Conservation (phyloP, 2,329 filamentous ascomycete genomes). For the Ophiostoma novo-ulmi region DNA sequence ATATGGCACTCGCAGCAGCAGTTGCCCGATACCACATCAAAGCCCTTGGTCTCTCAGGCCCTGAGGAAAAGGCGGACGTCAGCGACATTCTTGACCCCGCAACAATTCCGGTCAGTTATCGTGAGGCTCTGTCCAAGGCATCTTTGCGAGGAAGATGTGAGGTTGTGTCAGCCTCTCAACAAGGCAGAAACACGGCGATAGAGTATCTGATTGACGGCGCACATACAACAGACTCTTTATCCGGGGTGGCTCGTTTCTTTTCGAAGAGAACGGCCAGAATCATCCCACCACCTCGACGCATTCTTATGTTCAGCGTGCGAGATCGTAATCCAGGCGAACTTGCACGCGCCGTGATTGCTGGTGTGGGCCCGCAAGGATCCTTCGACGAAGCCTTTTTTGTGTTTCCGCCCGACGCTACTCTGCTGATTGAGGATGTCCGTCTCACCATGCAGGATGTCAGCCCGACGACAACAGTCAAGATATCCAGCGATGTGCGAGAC, state of each 20-base stretch:
- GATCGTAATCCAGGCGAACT: slow-evolving; percentile 53
- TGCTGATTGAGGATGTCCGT: background rate
- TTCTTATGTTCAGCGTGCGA: slow-evolving; percentile 87
- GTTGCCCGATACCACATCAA: slow-evolving; percentile 31
- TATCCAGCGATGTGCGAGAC: slow-evolving; percentile 51
- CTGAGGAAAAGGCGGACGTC: slow-evolving; percentile 26
- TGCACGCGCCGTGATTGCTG: slow-evolving; percentile 44
- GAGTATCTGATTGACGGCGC: slow-evolving; percentile 87
- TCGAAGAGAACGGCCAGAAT: slow-evolving; percentile 29
- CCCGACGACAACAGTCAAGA: slow-evolving; percentile 30
- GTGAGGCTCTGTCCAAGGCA: slow-evolving; percentile 67
- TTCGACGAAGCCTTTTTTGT: slow-evolving; percentile 28
- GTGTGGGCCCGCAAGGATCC: slow-evolving; percentile 36
- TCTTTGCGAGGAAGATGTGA: slow-evolving; percentile 77
- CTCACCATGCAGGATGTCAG: slow-evolving; percentile 15
- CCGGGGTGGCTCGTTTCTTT: slow-evolving; percentile 79
- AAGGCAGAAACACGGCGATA: slow-evolving; percentile 57
- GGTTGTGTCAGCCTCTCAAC: slow-evolving; percentile 48
- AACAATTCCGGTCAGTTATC: slow-evolving; percentile 9
- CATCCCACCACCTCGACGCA: slow-evolving; percentile 33
- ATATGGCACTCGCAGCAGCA: slow-evolving; percentile 44
- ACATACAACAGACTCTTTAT: slow-evolving; percentile 86
- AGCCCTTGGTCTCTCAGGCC: background rate
- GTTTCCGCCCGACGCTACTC: slow-evolving; percentile 22
- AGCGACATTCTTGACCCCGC: slow-evolving; percentile 46